Percentiles rank a stretch among this genome's conserved stretches.
Conservation (phyloP, 2,329 filamentous ascomycete genomes). For the Xylaria sp. region DNA sequence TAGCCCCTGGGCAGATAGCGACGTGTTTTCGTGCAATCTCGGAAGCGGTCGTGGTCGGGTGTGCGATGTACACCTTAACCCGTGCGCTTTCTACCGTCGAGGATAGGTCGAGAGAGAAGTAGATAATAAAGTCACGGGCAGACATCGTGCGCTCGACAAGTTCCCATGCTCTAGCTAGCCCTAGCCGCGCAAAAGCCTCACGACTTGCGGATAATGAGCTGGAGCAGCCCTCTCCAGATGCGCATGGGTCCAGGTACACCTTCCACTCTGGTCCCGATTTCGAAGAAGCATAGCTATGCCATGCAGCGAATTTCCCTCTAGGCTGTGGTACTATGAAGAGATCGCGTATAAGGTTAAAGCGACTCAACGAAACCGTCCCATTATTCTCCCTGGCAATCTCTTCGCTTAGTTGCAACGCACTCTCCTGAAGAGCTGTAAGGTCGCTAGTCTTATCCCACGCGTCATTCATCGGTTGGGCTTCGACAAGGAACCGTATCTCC, state of each 20-base stretch:
- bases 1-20: slow-evolving; percentile 28
- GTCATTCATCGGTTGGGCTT: slow-evolving; percentile 31
- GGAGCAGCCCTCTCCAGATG: too few species aligned
- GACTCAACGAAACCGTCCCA: slow-evolving; percentile 21
- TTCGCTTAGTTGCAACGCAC: slow-evolving; percentile 22
- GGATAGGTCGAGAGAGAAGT: too few species aligned
- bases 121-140: too few species aligned
- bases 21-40: slow-evolving; percentile 31
- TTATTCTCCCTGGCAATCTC: slow-evolving; percentile 24
- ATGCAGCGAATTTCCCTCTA: slow-evolving; percentile 31
- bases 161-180: slow-evolving; percentile 3
- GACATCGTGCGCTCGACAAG: too few species aligned
- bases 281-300: slow-evolving; percentile 17
- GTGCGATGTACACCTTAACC: not conserved
- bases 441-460: not conserved
- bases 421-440: slow-evolving; percentile 20
- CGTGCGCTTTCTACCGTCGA: too few species aligned
- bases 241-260: too few species aligned
- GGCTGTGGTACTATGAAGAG: slow-evolving; percentile 27
- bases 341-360: not conserved
- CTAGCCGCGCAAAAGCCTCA: slow-evolving; percentile 33
- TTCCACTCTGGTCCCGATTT: too few species aligned
- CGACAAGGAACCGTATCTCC: slow-evolving; percentile 38
- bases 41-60: not conserved
- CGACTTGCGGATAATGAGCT: slow-evolving; percentile 14